A percentile compares a stretch with the other conserved stretches of the same genome.
Evolutionary conservation across 768 basidiomycete genomes (phyloP).

Genomic region (Clathrus columnatus): DNA sequence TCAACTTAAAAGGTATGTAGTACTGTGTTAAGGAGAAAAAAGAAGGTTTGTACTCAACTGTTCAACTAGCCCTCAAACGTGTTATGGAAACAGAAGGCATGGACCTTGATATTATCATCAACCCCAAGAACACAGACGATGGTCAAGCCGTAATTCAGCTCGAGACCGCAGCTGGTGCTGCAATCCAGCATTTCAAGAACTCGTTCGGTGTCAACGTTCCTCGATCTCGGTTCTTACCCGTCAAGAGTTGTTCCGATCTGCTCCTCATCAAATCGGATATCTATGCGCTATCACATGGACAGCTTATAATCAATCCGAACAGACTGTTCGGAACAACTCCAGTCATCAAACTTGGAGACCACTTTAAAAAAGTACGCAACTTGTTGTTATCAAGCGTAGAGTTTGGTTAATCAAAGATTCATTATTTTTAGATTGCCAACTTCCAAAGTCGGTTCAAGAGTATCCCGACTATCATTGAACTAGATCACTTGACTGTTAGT

Average conservation of each 20-base stretch:
- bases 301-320: constrained; percentile 71
- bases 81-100: constrained; percentile 81
- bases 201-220: constrained; percentile 95
- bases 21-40: no score
- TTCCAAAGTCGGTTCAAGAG: constrained; percentile 94
- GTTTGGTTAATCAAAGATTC: not conserved
- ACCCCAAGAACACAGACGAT: constrained; percentile 79
- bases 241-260: constrained; percentile 81
- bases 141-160: constrained; percentile 80
- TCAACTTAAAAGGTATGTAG: constrained; percentile 59
- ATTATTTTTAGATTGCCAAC: constrained; percentile 51
- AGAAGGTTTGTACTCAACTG: no score
- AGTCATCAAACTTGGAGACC: constrained; percentile 95
- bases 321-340: constrained; percentile 86
- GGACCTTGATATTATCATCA: constrained; percentile 93
- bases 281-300: no score
- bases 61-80: constrained; percentile 83
- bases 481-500: constrained; percentile 91
- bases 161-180: constrained; percentile 89
- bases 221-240: constrained; percentile 86
- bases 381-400: not conserved
- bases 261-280: constrained; percentile 89
- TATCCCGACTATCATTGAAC: constrained; percentile 82
- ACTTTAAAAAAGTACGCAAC: constrained; percentile 83
- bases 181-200: constrained; percentile 87